Evolutionary conservation across 2,329 filamentous ascomycete species (phyloP).

Genomic region (Conoideocrella luteorostrata): DNA sequence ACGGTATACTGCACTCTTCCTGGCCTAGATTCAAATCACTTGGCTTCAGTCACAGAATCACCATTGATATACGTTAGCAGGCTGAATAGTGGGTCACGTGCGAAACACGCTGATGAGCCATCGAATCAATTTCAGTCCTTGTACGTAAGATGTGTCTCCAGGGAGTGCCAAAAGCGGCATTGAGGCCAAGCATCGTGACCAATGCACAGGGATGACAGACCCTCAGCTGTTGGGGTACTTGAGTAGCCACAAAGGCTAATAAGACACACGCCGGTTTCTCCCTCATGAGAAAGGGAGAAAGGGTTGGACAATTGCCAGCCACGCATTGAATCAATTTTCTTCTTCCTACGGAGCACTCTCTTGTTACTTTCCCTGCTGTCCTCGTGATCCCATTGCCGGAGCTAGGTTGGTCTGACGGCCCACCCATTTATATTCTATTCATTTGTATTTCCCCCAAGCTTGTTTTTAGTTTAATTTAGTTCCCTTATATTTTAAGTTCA

Average conservation of each 20-base stretch:
- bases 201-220: constrained; percentile 2
- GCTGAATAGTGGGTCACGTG: constrained; percentile 7
- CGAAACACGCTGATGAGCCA: constrained; percentile 10
- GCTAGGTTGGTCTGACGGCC: neutral
- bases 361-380: constrained; percentile 16
- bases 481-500: too few species aligned
- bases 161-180: constrained; percentile 4
- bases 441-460: neutral
- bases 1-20: too few species aligned
- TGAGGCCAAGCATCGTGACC: constrained; percentile 12
- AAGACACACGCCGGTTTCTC: neutral
- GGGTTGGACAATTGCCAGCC: neutral
- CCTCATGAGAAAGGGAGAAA: neutral
- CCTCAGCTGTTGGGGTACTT: neutral
- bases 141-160: constrained; percentile 11
- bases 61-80: neutral
- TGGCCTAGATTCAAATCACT: too few species aligned
- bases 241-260: too few species aligned
- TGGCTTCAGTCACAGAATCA: too few species aligned
- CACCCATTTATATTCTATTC: neutral
- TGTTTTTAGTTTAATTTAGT: too few species aligned
- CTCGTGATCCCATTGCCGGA: constrained; percentile 17
- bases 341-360: neutral
- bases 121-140: constrained; percentile 2
- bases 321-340: too few species aligned